Conservation (phyloP, 2,329 filamentous ascomycete species). For the Sordariomycetes sp. region DNA sequence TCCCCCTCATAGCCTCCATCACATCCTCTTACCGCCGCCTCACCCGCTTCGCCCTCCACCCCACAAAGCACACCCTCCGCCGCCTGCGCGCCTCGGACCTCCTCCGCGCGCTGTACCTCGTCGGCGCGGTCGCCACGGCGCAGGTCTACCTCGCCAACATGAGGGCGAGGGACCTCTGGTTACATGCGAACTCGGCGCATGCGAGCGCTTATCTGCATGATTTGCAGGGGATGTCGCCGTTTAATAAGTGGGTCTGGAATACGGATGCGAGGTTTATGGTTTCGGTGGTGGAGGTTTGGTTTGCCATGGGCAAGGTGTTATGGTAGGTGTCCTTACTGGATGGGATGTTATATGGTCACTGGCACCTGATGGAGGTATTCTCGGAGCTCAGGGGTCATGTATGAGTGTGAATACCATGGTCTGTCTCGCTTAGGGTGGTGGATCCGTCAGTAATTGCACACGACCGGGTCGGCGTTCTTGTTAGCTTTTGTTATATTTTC, state of each 20-base stretch:
- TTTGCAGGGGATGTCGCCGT: not conserved
- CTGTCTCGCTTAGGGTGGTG: too few species aligned
- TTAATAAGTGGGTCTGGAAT: not conserved
- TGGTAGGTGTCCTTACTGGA: too few species aligned
- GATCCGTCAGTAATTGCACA: too few species aligned
- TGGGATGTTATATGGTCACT: too few species aligned
- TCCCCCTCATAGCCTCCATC: not conserved
- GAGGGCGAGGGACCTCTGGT: conserved; percentile 15
- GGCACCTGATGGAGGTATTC: too few species aligned
- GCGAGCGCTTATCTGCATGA: not conserved
- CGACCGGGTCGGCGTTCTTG: too few species aligned
- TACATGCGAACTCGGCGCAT: conserved; percentile 12
- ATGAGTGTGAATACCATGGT: too few species aligned
- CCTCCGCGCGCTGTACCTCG: conserved; percentile 3
- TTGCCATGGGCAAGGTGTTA: too few species aligned
- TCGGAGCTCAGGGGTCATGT: too few species aligned
- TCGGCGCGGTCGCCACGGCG: conserved; percentile 7
- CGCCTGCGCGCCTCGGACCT: not conserved
- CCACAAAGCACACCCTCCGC: not conserved
- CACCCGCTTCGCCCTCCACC: not conserved
- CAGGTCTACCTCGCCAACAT: conserved; percentile 9
- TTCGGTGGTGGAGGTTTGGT: not conserved
- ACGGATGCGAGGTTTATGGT: conserved; percentile 3
- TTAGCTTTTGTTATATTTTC: too few species aligned
- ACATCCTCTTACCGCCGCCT: not conserved